phyloP scores from a whole-genome alignment of 2,329 filamentous ascomycete species.

The Penicillium sp. region DNA sequence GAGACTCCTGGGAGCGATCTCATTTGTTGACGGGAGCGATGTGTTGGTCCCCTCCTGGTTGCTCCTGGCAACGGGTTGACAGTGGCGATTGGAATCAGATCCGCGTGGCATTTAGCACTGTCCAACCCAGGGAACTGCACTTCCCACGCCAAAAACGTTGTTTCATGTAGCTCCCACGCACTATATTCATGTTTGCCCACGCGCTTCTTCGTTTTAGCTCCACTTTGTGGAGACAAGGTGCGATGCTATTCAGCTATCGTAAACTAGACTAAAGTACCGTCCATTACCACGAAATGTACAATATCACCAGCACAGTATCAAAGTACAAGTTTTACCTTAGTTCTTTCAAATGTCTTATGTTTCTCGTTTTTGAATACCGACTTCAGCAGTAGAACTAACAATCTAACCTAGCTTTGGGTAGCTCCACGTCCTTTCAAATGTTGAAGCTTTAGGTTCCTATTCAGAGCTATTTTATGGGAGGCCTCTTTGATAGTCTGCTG shows the following conservation, averaged over 20 bases:
- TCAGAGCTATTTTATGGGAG: no score
- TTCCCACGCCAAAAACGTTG: neutral
- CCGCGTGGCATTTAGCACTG: conserved; percentile 5
- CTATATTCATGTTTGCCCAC: neutral
- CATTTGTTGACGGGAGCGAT: conserved; percentile 29
- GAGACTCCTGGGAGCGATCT: conserved; percentile 20
- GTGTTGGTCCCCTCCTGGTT: conserved; percentile 32
- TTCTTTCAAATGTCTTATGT: no score
- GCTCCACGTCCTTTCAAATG: no score
- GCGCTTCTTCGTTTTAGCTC: conserved; percentile 3
- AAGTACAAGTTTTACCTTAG: no score
- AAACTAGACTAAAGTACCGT: neutral
- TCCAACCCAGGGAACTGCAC: neutral
- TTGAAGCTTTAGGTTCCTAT: no score
- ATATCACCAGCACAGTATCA: no score
- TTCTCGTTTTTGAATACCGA: no score
- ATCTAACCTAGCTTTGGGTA: no score
- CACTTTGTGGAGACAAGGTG: conserved; percentile 1
- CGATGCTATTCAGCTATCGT: neutral
- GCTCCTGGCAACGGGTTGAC: conserved; percentile 32
- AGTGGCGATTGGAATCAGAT: conserved; percentile 17
- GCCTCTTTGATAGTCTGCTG: no score
- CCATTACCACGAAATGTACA: no score
- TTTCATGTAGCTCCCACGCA: conserved; percentile 6
- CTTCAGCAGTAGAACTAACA: no score